Conservation (phyloP, 1,284 basidiomycete genomes). For the Apiotrichum mycotoxinovorans region DNA sequence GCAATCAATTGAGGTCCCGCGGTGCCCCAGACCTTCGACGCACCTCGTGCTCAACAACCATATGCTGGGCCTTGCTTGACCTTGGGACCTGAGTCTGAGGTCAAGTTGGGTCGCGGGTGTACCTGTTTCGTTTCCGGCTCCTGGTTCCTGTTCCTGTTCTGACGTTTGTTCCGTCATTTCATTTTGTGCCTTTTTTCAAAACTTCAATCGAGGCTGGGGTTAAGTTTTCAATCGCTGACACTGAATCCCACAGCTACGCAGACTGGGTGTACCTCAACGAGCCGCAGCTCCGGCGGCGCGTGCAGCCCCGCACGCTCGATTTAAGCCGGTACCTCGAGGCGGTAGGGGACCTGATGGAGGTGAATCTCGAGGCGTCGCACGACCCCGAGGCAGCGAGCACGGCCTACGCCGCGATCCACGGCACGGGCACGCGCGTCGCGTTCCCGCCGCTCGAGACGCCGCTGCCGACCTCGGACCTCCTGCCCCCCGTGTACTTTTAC, state of each 20-base stretch:
- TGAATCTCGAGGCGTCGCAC: conserved; percentile 24
- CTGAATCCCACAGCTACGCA: conserved; percentile 26
- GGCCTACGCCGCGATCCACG: conserved; percentile 1
- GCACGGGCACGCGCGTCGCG: background rate
- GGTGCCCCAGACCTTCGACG: no score
- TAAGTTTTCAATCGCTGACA: background rate
- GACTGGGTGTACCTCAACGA: conserved; percentile 45
- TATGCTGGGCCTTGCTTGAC: no score
- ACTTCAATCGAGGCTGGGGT: no score
- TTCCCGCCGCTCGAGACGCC: conserved; percentile 25
- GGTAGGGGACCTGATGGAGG: conserved; percentile 38
- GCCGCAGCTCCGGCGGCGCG: conserved; percentile 22
- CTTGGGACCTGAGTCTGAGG: no score
- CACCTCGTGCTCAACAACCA: no score
- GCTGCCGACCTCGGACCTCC: conserved; percentile 28
- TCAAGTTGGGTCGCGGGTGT: no score
- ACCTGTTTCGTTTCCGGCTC: background rate
- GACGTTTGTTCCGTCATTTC: background rate
- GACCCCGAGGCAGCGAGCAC: background rate
- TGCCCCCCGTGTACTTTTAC: conserved; percentile 40
- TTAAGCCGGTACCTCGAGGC: conserved; percentile 39
- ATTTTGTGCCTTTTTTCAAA: no score
- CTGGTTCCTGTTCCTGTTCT: background rate
- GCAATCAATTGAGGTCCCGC: no score
- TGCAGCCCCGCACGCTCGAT: conserved; percentile 23